Base-by-base conservation (phyloP, 2,329 filamentous ascomycete species). In the Zymoseptoria ardabiliae region DNA sequence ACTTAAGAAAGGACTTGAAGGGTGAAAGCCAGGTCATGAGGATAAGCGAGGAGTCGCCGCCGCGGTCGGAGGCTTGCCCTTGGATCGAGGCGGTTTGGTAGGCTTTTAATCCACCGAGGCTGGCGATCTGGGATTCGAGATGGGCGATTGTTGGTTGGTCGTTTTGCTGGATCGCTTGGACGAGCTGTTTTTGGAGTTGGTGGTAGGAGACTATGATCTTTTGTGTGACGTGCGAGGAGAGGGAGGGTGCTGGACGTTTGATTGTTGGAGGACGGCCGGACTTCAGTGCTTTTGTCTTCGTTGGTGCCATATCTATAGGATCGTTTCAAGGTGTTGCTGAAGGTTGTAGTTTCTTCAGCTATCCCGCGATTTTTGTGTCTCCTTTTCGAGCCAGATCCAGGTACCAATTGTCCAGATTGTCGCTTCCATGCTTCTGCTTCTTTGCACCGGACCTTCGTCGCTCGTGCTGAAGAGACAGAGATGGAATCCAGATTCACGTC, bases 81-180 rank as follows among this genome's bases (percentile, higher is more conserved):
- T 81, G 79, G 61, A 82, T 84, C 73, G 83, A 86, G 53, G 85
- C 85, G 52, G 79, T 76, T 70, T 87, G 85, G 64, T 87, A 87
- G 22, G 75, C 77, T 63, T 82, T 74, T 56, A 87, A 71, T 0
- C 85, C 85, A 7, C 85, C 85, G 55, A 81, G 78, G n/a, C 75
- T 73, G 21, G 79, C 74, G 58, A 87, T 83, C 56, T 81, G 74
- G 19, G 70, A 69, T 58, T 79, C 73, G 13, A 86, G 70, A 17
- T 74, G 69, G 30, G 70, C 66, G 21, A 78, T 77, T 28, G 73
- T 68, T 19, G 68, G 68, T 19, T 61, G 58, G 57, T 82, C 74
- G 41, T 74, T 73, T 25, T 74, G 69, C 55, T 77, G 72, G 23
- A 79, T 55, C 7, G 84, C 85, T 63, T 76, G 75, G 9, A 79